phyloP scores from a whole-genome alignment of 192 early-diverging fungal species.

The Phycomyces nitens region DNA sequence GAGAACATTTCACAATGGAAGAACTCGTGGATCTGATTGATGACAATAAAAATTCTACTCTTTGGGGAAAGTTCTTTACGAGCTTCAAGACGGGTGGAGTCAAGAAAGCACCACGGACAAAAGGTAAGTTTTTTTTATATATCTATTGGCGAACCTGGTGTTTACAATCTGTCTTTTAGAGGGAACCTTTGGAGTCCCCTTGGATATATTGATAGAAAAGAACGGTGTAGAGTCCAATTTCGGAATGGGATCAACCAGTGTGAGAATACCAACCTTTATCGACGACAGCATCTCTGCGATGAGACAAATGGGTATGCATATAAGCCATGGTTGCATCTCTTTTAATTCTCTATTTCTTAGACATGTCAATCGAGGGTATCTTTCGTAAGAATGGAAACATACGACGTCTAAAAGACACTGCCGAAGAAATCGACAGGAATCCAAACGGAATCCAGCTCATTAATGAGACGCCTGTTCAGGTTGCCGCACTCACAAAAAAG shows the following conservation, averaged over 20 bases:
- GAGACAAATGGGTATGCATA: slow-evolving; percentile 64
- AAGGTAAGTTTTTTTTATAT: slow-evolving; percentile 42
- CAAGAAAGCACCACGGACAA: slow-evolving; percentile 39
- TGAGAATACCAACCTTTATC: slow-evolving; percentile 83
- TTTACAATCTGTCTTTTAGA: slow-evolving; percentile 27
- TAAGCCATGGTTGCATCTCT: no score
- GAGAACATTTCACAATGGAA: slow-evolving; percentile 65
- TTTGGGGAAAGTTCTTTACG: slow-evolving; percentile 74
- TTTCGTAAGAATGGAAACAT: slow-evolving; percentile 99
- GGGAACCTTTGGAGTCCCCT: slow-evolving; percentile 88
- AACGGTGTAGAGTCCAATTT: slow-evolving; percentile 80
- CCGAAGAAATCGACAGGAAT: slow-evolving; percentile 84
- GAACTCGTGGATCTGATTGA: slow-evolving; percentile 82
- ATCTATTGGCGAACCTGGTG: not conserved
- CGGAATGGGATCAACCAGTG: slow-evolving; percentile 58
- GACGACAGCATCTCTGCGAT: slow-evolving; percentile 77
- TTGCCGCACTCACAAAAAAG: slow-evolving; percentile 94
- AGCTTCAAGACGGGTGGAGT: slow-evolving; percentile 59
- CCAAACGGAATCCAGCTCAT: slow-evolving; percentile 68
- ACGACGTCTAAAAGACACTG: slow-evolving; percentile 81
- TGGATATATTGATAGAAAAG: slow-evolving; percentile 81
- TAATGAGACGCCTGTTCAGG: slow-evolving; percentile 80
- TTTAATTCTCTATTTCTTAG: slow-evolving; percentile 37
- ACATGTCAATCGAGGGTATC: slow-evolving; percentile 89
- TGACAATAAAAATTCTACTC: slow-evolving; percentile 63